Evolutionary conservation across 108 stramenopile species (phyloP).

Genomic region (Skeletonema tropicum): DNA sequence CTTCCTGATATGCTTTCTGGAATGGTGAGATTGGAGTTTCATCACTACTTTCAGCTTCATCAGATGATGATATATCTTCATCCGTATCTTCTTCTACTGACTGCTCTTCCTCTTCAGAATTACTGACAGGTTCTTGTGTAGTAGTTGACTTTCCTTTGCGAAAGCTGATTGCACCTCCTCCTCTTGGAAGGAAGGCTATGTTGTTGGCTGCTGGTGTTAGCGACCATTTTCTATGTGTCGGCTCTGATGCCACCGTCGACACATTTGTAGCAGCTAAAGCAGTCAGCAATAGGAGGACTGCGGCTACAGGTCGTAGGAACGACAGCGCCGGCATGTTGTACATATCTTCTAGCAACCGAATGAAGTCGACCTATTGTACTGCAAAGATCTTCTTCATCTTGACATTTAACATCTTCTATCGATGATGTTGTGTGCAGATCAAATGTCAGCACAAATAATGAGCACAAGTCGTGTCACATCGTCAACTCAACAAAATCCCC

Average conservation of each 20-base stretch:
- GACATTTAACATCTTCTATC: no score
- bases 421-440: no score
- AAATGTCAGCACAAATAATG: no score
- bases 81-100: neutral
- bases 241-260: neutral
- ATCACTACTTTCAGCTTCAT: neutral
- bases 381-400: no score
- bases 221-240: neutral
- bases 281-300: neutral
- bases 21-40: neutral
- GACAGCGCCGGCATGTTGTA: neutral
- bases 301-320: neutral
- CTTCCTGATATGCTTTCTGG: conserved; percentile 9
- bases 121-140: neutral
- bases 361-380: no score
- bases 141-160: neutral
- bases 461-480: neutral
- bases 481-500: no score
- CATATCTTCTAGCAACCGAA: no score
- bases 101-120: neutral
- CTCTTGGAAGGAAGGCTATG: neutral
- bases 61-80: neutral
- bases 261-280: neutral
- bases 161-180: conserved; percentile 2
- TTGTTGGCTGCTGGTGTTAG: neutral